Evolutionary conservation across 495 filamentous ascomycete genomes (phyloP).

Genomic region (Lindgomyces ingoldianus): DNA sequence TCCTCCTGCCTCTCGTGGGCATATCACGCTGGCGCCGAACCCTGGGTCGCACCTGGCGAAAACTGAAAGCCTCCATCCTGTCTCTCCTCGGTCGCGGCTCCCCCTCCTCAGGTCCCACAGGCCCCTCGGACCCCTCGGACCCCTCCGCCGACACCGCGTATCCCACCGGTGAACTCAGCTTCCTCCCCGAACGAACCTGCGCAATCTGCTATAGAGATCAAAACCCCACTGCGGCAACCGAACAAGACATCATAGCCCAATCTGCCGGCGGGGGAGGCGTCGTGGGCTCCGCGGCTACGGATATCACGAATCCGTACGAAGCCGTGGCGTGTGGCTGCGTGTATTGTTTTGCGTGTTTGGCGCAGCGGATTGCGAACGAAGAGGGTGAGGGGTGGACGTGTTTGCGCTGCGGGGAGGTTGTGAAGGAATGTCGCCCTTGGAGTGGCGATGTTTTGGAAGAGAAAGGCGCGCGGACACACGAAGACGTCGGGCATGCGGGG

Average conservation of each 20-base stretch:
- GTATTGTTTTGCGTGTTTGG: slow-evolving; percentile 98
- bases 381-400: slow-evolving; percentile 97
- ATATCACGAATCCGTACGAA: slow-evolving; percentile 96
- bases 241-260: slow-evolving; percentile 63
- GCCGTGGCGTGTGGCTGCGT: slow-evolving; percentile 86
- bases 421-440: slow-evolving; percentile 93
- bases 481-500: not conserved
- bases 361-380: slow-evolving; percentile 82
- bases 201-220: slow-evolving; percentile 97
- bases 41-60: slow-evolving; percentile 80
- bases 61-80: slow-evolving; percentile 64
- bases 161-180: slow-evolving; percentile 75
- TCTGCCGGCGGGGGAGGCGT: slow-evolving; percentile 67
- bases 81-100: slow-evolving; percentile 44
- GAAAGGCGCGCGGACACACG: not conserved
- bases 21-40: slow-evolving; percentile 91
- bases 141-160: slow-evolving; percentile 47
- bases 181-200: slow-evolving; percentile 90
- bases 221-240: slow-evolving; percentile 60
- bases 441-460: slow-evolving; percentile 68
- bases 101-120: no score
- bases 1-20: slow-evolving; percentile 89
- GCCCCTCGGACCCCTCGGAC: no score
- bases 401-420: slow-evolving; percentile 79
- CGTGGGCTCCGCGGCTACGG: slow-evolving; percentile 84